phyloP scores from a whole-genome alignment of 2,329 filamentous ascomycete species.

The Fusarium annulatum region DNA sequence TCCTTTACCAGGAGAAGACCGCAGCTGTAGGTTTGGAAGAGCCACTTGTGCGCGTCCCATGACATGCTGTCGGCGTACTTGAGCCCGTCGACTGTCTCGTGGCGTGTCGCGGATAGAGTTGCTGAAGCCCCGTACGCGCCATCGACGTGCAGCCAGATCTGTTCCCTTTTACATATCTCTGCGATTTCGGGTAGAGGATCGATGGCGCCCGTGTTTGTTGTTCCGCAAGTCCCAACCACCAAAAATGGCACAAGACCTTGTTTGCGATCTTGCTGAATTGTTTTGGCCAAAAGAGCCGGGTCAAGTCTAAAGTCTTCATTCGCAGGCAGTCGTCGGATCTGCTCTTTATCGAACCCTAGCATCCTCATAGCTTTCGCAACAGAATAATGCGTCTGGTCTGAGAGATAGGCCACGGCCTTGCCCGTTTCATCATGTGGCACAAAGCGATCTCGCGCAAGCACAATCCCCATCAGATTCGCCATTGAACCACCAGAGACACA shows the following conservation, averaged over 20 bases:
- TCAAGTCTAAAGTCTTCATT: background rate
- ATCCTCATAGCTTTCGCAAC: constrained; percentile 10
- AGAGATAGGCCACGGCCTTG: constrained; percentile 4
- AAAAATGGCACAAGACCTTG: constrained; percentile 6
- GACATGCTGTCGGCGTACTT: constrained; percentile 40
- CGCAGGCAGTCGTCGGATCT: background rate
- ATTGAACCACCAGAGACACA: constrained; percentile 44
- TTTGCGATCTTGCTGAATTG: background rate
- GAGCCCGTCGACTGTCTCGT: constrained; percentile 17
- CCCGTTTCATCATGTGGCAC: constrained; percentile 18
- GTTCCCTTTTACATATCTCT: constrained; percentile 14
- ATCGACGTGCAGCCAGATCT: constrained; percentile 41
- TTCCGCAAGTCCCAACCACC: constrained; percentile 31
- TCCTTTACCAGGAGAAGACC: constrained; percentile 38
- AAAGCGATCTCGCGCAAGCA: constrained; percentile 32
- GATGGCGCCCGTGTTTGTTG: constrained; percentile 24
- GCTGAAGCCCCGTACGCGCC: constrained; percentile 43
- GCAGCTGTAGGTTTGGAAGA: constrained; percentile 44
- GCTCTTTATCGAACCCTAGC: constrained; percentile 9
- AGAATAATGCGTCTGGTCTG: constrained; percentile 23
- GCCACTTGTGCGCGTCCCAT: constrained; percentile 46
- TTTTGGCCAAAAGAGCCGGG: rapidly evolving
- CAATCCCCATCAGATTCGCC: constrained; percentile 41
- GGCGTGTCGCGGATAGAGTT: constrained; percentile 25
- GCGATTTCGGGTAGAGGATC: constrained; percentile 4